Evolutionary conservation across 2,329 filamentous ascomycete genomes (phyloP), one percentile per base, ranked within the genome.

Genomic region (Chrysoporthe deuterocubensis): DNA sequence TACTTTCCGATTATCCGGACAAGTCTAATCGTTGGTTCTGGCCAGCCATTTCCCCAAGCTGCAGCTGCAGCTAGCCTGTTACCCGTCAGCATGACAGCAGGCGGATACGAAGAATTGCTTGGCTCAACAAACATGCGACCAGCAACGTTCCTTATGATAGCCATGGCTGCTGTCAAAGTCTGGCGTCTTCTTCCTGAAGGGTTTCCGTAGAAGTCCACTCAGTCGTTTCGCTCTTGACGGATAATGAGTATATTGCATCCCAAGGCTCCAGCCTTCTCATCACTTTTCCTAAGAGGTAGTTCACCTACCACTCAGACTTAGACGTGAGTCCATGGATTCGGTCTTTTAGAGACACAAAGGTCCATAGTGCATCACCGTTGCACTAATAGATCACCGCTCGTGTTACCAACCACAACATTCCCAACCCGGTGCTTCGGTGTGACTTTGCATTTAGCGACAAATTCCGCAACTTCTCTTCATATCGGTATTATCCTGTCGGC

Each of bases 51-150:
- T 40, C 14, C 14, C 14, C 54, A 34, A n/a, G 54, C 32, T 57
- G 54, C 54, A 57, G 54, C 54, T 57, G 54, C 54, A 57, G 54
- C 54, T 57, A 57, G 32, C n/a, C 54, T 4, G 9, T n/a, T 32
- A 40, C 32, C 18, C 18, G 54, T 57, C 54, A 57, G 54, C 54
- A 57, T 57, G 54, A n/a, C 54, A 57, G 7, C 34, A 6, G 34
- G 54, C 40, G 32, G 16, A 57, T 57, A 40, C 54, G 34, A 37
- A 57, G 3, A 18, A 40, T 34, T 57, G 32, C 54, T 57, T 57
- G 18, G 54, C 54, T 56, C 52, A 37, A n/a, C 11, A 7, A 7
- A 54, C 16, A 16, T 32, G 50, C 50, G 4, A 54, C 26, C 21
- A 34, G 50, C 50, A 34, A 32, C 2, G 26, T 2, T 21, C 26